Conservation (phyloP, 2,329 filamentous ascomycete genomes). For the Ophiognomonia clavigignenti-juglandacearum region DNA sequence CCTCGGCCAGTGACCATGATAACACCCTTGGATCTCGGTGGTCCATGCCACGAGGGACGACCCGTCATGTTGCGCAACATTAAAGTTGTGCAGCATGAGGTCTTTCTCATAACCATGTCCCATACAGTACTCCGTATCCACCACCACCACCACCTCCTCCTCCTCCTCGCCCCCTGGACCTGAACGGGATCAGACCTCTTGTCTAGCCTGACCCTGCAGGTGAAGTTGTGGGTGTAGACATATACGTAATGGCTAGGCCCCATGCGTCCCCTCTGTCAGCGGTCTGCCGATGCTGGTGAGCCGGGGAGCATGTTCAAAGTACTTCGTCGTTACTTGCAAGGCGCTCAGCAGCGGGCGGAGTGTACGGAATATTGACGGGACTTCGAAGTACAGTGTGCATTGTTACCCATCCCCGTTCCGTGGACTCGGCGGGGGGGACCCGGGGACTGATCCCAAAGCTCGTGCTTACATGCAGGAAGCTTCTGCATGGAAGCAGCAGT, state of each 20-base stretch:
- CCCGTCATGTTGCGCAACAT: neutral
- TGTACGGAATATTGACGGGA: too few relatives aligned
- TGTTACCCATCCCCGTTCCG: too few relatives aligned
- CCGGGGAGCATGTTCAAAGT: too few relatives aligned
- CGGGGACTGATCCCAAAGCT: slow-evolving; percentile 4
- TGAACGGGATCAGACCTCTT: neutral
- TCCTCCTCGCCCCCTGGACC: neutral
- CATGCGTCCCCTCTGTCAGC: neutral
- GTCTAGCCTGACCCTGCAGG: neutral
- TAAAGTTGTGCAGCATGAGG: neutral
- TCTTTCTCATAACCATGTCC: too few relatives aligned
- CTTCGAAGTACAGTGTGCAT: too few relatives aligned
- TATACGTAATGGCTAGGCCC: neutral
- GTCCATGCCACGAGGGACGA: neutral
- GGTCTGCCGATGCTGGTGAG: too few relatives aligned
- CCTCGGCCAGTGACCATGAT: too few relatives aligned
- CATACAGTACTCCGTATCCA: too few relatives aligned
- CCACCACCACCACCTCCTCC: neutral
- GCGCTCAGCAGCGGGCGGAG: slow-evolving; percentile 12
- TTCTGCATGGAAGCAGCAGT: slow-evolving; percentile 8
- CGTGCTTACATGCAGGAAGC: slow-evolving; percentile 16
- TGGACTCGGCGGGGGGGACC: too few relatives aligned
- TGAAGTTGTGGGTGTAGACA: neutral
- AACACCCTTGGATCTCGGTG: neutral
- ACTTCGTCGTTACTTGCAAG: too few relatives aligned